phyloP scores from a whole-genome alignment of 257 asterid species.

The Linderniella brevidens region DNA sequence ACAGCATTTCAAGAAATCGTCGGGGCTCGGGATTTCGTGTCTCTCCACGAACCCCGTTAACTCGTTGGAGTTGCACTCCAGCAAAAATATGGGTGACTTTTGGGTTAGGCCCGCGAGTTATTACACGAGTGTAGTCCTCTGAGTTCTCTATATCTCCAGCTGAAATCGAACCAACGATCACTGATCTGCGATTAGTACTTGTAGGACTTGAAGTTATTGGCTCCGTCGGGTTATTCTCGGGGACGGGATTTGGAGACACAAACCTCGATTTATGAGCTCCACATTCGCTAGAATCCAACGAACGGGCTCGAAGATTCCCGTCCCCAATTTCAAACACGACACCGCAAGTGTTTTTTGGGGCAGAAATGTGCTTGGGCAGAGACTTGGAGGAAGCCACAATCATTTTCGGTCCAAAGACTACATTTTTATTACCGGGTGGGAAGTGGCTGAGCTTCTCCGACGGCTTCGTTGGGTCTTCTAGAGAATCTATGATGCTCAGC shows the following conservation, averaged over 20 bases:
- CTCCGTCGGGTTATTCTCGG: conserved; percentile 15
- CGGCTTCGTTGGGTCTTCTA: conserved; percentile 26
- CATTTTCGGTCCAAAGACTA: conserved; percentile 45
- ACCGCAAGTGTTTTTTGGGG: conserved; percentile 28
- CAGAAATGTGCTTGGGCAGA: conserved; percentile 35
- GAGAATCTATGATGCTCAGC: conserved; percentile 71
- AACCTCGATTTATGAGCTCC: conserved; percentile 26
- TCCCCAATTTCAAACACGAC: conserved; percentile 63
- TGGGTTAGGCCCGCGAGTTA: conserved; percentile 70
- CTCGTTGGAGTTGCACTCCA: conserved; percentile 43
- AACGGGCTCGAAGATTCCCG: conserved; percentile 36
- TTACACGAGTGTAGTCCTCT: conserved; percentile 90
- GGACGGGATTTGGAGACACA: conserved; percentile 23
- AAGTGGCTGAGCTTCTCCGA: conserved; percentile 19
- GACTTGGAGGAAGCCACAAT: conserved; percentile 39
- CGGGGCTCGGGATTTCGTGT: too few relatives aligned
- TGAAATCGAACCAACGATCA: conserved; percentile 28
- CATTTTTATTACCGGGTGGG: conserved; percentile 37
- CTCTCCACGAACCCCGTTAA: too few relatives aligned
- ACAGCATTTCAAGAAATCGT: conserved; percentile 46
- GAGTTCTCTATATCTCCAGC: conserved; percentile 72
- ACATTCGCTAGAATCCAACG: conserved; percentile 47
- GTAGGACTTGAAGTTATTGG: conserved; percentile 12
- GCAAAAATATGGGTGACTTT: conserved; percentile 78
- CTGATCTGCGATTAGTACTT: conserved; percentile 13